Evolutionary conservation across 371 early-diverging fungal genomes (phyloP), one percentile per base, ranked within the genome.

Genomic region (Massospora cicadina): DNA sequence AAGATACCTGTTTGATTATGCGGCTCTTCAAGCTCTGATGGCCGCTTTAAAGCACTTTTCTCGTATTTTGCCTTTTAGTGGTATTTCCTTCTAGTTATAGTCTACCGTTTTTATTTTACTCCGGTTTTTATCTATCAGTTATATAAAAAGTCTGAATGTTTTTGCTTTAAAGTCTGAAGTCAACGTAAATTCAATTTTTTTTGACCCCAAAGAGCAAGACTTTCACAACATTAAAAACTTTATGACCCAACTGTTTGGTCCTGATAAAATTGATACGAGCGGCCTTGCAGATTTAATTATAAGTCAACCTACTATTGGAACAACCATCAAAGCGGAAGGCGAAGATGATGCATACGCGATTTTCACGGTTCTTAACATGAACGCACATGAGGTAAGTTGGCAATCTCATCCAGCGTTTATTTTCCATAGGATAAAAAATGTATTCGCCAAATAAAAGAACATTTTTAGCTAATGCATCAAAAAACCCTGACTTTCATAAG

Each of bases 281-380:
- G 89, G 78, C 25, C 72, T 96, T 31, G 78, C 91, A n/a, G 95
- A 96, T 60, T 70, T 89, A 29, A 77, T 95, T n/a, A 75, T 95
- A 26, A 73, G 73, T 33, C 91, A 90, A 64, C 79, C 84, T 29
- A 74, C 77, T 24, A 77, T 95, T n/a, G 98, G 98, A 0, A 85
- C 90, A 0, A 89, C 89, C 17, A 93, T 98, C 65, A 91, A 91
- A 66, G 80, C 86, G 25, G 92, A 91, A 43, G 88, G 81, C n/a
- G 91, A 91, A 29, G 88, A 82, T 23, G 97, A 98, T 74, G 96
- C 97, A 1, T 95, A 90, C 69, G 94, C 93, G 2, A 70, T 95
- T 54, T 73, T 93, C 58, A 88, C 91, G 1, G 80, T 87, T 1
- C 71, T 97, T 54, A 85, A 86, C 68, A 71, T 90, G 70, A 75